phyloP scores from a whole-genome alignment of 2,329 filamentous ascomycete genomes.

The Aspergillus piperis region DNA sequence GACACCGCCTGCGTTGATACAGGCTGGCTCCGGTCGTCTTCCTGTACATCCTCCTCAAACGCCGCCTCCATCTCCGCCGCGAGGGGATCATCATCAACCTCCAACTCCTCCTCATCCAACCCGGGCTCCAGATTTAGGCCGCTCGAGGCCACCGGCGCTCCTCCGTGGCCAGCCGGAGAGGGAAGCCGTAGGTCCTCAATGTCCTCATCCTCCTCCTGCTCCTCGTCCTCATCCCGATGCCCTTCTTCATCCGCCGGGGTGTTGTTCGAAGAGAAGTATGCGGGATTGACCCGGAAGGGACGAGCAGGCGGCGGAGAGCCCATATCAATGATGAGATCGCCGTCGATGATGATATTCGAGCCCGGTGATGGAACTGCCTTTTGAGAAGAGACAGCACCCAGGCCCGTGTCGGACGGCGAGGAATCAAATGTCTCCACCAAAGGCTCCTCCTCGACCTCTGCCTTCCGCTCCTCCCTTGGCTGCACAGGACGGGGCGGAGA shows the following conservation, averaged over 20 bases:
- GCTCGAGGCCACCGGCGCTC: conserved; percentile 18
- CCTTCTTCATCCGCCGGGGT: conserved; percentile 39
- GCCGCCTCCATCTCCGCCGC: conserved; percentile 61
- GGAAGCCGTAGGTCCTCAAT: conserved; percentile 42
- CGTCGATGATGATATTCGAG: conserved; percentile 50
- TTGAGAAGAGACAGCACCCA: conserved; percentile 31
- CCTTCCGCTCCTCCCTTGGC: conserved; percentile 3
- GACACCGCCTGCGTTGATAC: conserved; percentile 28
- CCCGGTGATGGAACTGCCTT: conserved; percentile 37
- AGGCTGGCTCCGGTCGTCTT: conserved; percentile 41
- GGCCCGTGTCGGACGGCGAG: conserved; percentile 36
- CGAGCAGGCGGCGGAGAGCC: conserved; percentile 47
- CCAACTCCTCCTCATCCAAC: conserved; percentile 30
- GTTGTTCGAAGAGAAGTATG: conserved; percentile 46
- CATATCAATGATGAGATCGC: conserved; percentile 52
- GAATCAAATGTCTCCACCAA: conserved; percentile 29
- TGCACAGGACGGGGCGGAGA: conserved; percentile 22
- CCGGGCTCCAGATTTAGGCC: conserved; percentile 6
- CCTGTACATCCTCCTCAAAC: conserved; percentile 46
- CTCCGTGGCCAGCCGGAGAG: conserved; percentile 35
- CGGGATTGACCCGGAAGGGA: conserved; percentile 43
- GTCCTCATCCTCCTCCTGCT: conserved; percentile 42
- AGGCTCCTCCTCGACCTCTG: conserved; percentile 21
- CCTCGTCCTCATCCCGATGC: conserved; percentile 30
- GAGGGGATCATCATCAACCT: conserved; percentile 54